Conservation (phyloP, 2,329 filamentous ascomycete genomes). For the Teratosphaeria pseudoeucalypti region DNA sequence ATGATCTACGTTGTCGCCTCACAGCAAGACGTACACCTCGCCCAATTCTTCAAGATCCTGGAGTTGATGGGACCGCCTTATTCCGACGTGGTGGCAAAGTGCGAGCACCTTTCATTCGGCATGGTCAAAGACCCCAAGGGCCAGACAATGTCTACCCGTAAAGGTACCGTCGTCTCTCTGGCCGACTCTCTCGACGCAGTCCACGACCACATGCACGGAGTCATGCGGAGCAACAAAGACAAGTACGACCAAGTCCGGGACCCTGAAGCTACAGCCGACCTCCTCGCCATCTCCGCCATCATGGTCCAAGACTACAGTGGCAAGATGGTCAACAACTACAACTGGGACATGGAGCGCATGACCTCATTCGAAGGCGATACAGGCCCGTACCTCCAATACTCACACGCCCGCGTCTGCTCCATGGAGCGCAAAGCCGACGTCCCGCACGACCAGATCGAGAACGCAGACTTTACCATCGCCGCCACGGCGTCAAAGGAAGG, state of each 20-base stretch:
- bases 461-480: constrained; percentile 57
- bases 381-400: constrained; percentile 76
- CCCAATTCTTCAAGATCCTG: constrained; percentile 55
- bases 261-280: constrained; percentile 72
- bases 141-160: constrained; percentile 53
- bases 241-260: constrained; percentile 89
- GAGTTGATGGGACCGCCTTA: constrained; percentile 50
- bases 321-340: constrained; percentile 67
- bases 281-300: constrained; percentile 81
- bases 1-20: constrained; percentile 59
- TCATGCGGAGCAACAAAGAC: constrained; percentile 79
- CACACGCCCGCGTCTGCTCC: constrained; percentile 58
- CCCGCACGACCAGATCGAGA: constrained; percentile 44
- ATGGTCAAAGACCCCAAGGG: constrained; percentile 42
- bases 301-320: constrained; percentile 98
- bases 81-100: constrained; percentile 45
- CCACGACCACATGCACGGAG: constrained; percentile 92
- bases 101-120: constrained; percentile 56
- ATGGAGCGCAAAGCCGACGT: constrained; percentile 49
- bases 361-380: constrained; percentile 78
- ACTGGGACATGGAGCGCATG: constrained; percentile 73
- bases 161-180: constrained; percentile 42
- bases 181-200: constrained; percentile 47
- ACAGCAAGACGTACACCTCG: constrained; percentile 55
- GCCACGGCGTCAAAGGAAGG: constrained; percentile 54